These are phyloP conservation scores for Phytophthora capsici DNA, from an alignment of 352 stramenopile species.

Conservation along the genomic window DNA sequence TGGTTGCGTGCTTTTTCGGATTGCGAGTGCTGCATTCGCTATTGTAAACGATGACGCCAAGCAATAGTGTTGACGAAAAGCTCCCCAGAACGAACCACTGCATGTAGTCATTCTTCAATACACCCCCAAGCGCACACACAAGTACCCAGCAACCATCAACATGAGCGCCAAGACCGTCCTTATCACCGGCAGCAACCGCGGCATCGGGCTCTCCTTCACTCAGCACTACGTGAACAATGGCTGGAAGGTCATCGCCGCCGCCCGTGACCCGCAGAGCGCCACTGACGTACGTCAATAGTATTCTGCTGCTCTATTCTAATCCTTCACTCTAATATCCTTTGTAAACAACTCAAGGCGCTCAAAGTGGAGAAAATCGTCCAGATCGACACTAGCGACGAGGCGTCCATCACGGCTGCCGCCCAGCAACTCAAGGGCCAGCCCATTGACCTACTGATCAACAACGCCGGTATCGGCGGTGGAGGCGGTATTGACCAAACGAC, in stretches of 20 bases:
- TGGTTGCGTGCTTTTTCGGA: not conserved
- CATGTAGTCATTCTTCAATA: slow-evolving; percentile 21
- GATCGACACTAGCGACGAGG: slow-evolving; percentile 38
- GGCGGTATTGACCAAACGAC: slow-evolving; percentile 40
- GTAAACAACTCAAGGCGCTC: slow-evolving; percentile 22
- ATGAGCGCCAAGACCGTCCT: slow-evolving; percentile 50
- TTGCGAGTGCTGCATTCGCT: not conserved
- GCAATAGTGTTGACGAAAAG: slow-evolving; percentile 8
- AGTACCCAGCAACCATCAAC: not conserved
- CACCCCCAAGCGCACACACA: not conserved
- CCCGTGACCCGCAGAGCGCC: slow-evolving; percentile 18
- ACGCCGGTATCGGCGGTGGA: slow-evolving; percentile 50
- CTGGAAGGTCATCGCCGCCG: slow-evolving; percentile 54
- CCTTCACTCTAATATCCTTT: not conserved
- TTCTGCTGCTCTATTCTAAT: not conserved
- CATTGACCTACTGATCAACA: slow-evolving; percentile 41
- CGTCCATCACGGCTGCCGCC: slow-evolving; percentile 42
- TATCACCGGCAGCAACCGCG: slow-evolving; percentile 59
- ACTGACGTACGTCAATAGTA: slow-evolving; percentile 7
- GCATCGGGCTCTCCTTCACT: slow-evolving; percentile 49
- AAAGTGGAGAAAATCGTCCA: slow-evolving; percentile 23
- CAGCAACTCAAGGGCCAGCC: slow-evolving; percentile 44
- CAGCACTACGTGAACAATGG: slow-evolving; percentile 46
- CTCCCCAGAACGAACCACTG: not conserved
- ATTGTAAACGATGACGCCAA: slow-evolving; percentile 16